A percentile compares a stretch with the other conserved stretches of the same genome.
Conservation (phyloP, 371 early-diverging fungal species). For the Mortierella sp. region DNA sequence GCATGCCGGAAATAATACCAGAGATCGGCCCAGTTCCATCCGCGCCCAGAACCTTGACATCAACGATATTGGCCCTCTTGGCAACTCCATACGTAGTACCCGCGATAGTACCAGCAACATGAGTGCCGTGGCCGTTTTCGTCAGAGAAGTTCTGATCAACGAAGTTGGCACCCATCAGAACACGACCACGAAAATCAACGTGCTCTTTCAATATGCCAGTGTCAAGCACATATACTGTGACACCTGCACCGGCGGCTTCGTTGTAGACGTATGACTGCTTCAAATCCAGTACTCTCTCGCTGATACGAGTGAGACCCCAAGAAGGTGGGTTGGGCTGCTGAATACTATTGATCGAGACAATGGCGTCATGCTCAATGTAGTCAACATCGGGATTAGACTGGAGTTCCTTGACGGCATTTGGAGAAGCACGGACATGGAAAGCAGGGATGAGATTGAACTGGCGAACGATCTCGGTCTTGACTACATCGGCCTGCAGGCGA, state of each 20-base stretch:
- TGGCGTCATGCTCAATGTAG: conserved; percentile 65
- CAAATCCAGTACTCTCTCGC: conserved; percentile 44
- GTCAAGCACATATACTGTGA: conserved; percentile 77
- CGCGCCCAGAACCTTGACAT: too few species aligned
- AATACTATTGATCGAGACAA: conserved; percentile 43
- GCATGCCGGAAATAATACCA: conserved; percentile 80
- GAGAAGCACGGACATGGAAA: conserved; percentile 8
- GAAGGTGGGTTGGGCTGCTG: conserved; percentile 58
- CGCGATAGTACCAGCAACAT: too few species aligned
- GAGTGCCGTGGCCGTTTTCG: too few species aligned
- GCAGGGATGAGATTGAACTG: conserved; percentile 23
- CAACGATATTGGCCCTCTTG: conserved; percentile 83
- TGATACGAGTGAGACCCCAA: conserved; percentile 72
- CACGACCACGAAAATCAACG: conserved; percentile 84
- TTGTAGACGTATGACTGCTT: conserved; percentile 57
- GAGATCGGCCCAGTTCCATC: too few species aligned
- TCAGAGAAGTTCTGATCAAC: conserved; percentile 41
- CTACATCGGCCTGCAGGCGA: too few species aligned
- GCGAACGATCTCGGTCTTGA: conserved; percentile 14
- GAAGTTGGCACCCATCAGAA: too few species aligned
- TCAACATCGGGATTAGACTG: conserved; percentile 51
- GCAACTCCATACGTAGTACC: conserved; percentile 95
- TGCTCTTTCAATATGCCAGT: conserved; percentile 79
- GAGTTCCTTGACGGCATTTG: conserved; percentile 14
- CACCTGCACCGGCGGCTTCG: conserved; percentile 65